These are phyloP conservation scores for Exophiala calicioides DNA, from an alignment of 2,329 filamentous ascomycete species.

Conservation along the genomic window DNA sequence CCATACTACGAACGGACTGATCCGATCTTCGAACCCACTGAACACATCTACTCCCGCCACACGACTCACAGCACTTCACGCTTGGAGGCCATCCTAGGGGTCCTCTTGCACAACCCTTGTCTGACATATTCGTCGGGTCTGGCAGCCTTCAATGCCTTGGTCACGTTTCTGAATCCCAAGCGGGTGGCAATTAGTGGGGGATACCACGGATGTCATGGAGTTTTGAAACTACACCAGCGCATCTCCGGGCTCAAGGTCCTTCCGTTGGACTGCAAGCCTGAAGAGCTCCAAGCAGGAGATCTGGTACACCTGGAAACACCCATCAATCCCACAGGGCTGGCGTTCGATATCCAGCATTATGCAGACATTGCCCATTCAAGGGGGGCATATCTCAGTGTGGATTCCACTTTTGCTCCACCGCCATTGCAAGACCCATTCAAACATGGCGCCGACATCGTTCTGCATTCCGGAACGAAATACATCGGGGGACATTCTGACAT, in stretches of 20 bases:
- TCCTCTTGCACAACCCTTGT: constrained; percentile 67
- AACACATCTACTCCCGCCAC: constrained; percentile 81
- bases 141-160: constrained; percentile 81
- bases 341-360: constrained; percentile 70
- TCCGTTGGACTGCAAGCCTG: constrained; percentile 66
- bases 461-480: constrained; percentile 96
- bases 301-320: constrained; percentile 91
- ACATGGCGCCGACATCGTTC: constrained; percentile 78
- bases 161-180: constrained; percentile 80
- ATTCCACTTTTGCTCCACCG: constrained; percentile 90
- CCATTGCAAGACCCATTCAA: constrained; percentile 82
- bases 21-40: constrained; percentile 36
- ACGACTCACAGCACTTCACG: constrained; percentile 78
- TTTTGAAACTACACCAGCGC: constrained; percentile 71
- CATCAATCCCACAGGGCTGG: constrained; percentile 84
- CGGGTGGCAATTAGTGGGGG: constrained; percentile 79
- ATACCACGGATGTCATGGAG: constrained; percentile 92
- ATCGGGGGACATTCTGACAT: constrained; percentile 93
- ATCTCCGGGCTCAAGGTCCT: constrained; percentile 74
- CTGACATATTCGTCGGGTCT: constrained; percentile 84
- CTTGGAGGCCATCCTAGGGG: constrained; percentile 77
- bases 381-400: constrained; percentile 78
- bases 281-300: constrained; percentile 72
- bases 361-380: constrained; percentile 69
- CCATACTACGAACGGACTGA: constrained; percentile 48